Base-by-base conservation (phyloP, 306 rosid genomes). In the Adenanthera pavonina region DNA sequence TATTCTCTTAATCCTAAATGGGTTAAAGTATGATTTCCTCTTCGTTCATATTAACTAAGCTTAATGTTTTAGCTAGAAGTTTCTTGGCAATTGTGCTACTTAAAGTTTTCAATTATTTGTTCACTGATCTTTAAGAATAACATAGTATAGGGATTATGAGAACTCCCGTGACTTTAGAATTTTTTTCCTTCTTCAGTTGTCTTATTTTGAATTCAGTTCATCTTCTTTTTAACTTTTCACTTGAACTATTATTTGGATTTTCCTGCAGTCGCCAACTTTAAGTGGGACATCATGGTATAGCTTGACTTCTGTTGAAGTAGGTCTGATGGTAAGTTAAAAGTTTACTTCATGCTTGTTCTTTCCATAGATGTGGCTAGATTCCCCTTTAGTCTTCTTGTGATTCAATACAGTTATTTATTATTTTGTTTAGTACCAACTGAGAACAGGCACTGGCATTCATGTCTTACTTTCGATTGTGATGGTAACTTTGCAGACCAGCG, bases 221-320 rank as follows among this genome's bases (percentile, higher is more conserved):
- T 70, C 62, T 61, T 41, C 77, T 57, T 41, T 25, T 19, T 87
- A 65, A 57, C 64, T 80, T 74, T 62, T 79, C 36, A n/a, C 9
- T 19, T 53, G n/a, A 7, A 35, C n/a, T 17, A 36, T 36, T 40
- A 3, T 38, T 38, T 74, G 17, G 40, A 0, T 17, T 12, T 74
- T 54, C 59, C 59, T 84, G 93, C 98, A 93, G 99, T 93, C 97
- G 36, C 78, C 91, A 57, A 73, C 93, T 38, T 85, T 83, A 51
- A 95, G 99, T 73, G 99, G 99, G 79, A 69, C 85, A 85, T 83
- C 97, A 61, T 95, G 99, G 99, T 92, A 92, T 79, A 33, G 86
- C 74, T 86, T 95, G 86, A 85, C 89, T 77, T 87, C 96, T 6
- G 90, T 95, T 75, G 83, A 95, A 74, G 78, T 95, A 71, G 98